These are phyloP conservation scores for Marasmius sp. DNA, from an alignment of 1,284 basidiomycete genomes.

Conservation along the genomic window DNA sequence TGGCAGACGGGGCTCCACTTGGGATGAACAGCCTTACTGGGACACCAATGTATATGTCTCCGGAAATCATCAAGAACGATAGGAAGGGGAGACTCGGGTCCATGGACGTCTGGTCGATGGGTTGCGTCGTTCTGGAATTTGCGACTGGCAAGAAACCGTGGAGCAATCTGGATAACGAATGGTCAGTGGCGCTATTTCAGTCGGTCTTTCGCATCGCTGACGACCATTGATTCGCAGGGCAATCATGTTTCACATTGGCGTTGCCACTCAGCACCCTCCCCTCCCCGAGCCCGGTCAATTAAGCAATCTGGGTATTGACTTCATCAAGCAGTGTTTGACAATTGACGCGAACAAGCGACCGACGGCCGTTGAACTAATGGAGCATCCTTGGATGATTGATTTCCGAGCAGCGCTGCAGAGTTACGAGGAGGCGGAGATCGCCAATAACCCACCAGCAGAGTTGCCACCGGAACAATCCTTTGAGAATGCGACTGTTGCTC, in stretches of 20 bases:
- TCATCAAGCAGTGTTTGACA: conserved; percentile 90
- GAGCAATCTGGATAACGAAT: conserved; percentile 99
- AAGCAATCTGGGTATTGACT: conserved; percentile 88
- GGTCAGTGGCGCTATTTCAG: conserved; percentile 52
- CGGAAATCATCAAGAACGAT: conserved; percentile 96
- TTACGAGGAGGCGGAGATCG: conserved; percentile 66
- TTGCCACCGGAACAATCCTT: conserved; percentile 48
- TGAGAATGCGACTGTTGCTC: conserved; percentile 52
- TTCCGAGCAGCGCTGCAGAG: conserved; percentile 68
- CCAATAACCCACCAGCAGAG: conserved; percentile 46
- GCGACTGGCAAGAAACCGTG: conserved; percentile 96
- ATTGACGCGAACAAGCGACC: conserved; percentile 88
- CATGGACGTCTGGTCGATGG: conserved; percentile 98
- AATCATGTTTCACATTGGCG: conserved; percentile 99
- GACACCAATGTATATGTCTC: conserved; percentile 99
- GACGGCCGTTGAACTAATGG: conserved; percentile 81
- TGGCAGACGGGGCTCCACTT: conserved; percentile 33
- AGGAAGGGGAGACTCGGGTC: conserved; percentile 88
- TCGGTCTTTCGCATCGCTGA: conserved; percentile 3
- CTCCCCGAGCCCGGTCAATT: conserved; percentile 91
- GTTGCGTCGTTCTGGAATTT: conserved; percentile 95
- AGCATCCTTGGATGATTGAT: conserved; percentile 90
- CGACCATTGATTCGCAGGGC: conserved; percentile 57
- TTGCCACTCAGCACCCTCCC: conserved; percentile 95
- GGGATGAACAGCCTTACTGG: conserved; percentile 87